Conservation (phyloP, 2,329 filamentous ascomycete genomes). For the Curvularia verruculosa region DNA sequence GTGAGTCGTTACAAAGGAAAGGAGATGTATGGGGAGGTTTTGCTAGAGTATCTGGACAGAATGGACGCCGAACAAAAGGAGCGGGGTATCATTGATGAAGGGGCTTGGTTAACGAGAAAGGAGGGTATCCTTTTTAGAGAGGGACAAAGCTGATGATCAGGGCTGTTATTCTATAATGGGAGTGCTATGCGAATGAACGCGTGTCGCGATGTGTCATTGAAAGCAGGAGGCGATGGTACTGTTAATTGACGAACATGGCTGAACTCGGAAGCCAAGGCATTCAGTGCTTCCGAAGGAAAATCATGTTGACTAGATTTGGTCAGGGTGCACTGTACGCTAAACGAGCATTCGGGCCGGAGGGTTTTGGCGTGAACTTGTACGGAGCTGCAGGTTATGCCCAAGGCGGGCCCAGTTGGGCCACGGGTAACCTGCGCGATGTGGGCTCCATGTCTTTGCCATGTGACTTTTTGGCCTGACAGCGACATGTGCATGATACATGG, state of each 20-base stretch:
- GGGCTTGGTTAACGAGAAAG: slow-evolving; percentile 72
- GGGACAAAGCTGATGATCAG: neutral
- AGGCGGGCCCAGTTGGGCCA: slow-evolving; percentile 1
- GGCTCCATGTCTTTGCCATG: neutral
- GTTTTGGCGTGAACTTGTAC: slow-evolving; percentile 5
- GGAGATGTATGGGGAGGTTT: slow-evolving; percentile 72
- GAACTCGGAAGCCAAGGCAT: neutral
- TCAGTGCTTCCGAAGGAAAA: neutral
- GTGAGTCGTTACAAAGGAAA: slow-evolving; percentile 79
- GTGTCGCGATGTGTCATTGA: neutral
- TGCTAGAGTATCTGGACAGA: slow-evolving; percentile 76
- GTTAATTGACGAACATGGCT: neutral
- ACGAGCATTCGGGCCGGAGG: slow-evolving; percentile 10
- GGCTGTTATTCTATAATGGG: neutral
- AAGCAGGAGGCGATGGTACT: neutral
- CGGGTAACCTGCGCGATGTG: neutral
- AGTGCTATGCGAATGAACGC: neutral
- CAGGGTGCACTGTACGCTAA: neutral
- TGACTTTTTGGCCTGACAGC: neutral
- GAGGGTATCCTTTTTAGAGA: slow-evolving; percentile 64
- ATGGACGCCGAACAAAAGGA: slow-evolving; percentile 76
- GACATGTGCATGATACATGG: neutral
- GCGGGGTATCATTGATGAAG: slow-evolving; percentile 66
- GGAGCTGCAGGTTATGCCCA: slow-evolving; percentile 5
- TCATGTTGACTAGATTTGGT: neutral